Evolutionary conservation across 2,329 filamentous ascomycete genomes (phyloP).

Genomic region (Cercospora beticola): DNA sequence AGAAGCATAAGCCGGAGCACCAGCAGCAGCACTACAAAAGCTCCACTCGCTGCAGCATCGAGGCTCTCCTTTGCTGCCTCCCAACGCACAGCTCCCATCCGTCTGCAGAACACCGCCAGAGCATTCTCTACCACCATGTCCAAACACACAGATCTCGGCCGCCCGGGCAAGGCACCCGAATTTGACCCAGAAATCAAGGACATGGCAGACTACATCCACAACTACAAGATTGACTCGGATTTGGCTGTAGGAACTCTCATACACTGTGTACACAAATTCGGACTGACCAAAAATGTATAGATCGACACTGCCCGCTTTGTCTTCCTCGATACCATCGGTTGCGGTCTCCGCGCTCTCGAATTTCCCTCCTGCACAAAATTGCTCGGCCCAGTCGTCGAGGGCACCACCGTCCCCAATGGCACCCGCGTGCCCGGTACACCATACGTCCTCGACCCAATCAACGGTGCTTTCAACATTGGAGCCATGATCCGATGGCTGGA

Average conservation of each 20-base stretch:
- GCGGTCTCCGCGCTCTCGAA: slow-evolving; percentile 88
- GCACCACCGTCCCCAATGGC: slow-evolving; percentile 88
- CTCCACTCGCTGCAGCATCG: slow-evolving; percentile 31
- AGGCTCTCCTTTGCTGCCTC: not conserved
- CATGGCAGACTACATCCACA: slow-evolving; percentile 92
- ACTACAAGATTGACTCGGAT: slow-evolving; percentile 85
- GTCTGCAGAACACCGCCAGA: slow-evolving; percentile 25
- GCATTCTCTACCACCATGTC: slow-evolving; percentile 37
- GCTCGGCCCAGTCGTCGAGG: slow-evolving; percentile 85
- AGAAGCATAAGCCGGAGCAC: slow-evolving; percentile 31
- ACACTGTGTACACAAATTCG: not conserved
- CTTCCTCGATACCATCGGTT: slow-evolving; percentile 94
- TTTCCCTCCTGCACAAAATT: slow-evolving; percentile 97
- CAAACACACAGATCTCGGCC: slow-evolving; percentile 34
- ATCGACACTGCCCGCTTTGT: slow-evolving; percentile 96
- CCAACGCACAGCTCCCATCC: not conserved
- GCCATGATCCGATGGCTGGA: slow-evolving; percentile 99
- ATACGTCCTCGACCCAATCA: slow-evolving; percentile 92
- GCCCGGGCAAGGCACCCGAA: slow-evolving; percentile 33
- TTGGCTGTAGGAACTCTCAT: slow-evolving; percentile 68
- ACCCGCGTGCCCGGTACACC: slow-evolving; percentile 86
- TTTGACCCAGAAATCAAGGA: slow-evolving; percentile 94
- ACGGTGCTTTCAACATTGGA: slow-evolving; percentile 97
- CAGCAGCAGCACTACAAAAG: slow-evolving; percentile 21
- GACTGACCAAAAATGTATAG: slow-evolving; percentile 46